Base-by-base conservation (phyloP, 371 early-diverging fungal genomes). In the Lichtheimia ramosa region DNA sequence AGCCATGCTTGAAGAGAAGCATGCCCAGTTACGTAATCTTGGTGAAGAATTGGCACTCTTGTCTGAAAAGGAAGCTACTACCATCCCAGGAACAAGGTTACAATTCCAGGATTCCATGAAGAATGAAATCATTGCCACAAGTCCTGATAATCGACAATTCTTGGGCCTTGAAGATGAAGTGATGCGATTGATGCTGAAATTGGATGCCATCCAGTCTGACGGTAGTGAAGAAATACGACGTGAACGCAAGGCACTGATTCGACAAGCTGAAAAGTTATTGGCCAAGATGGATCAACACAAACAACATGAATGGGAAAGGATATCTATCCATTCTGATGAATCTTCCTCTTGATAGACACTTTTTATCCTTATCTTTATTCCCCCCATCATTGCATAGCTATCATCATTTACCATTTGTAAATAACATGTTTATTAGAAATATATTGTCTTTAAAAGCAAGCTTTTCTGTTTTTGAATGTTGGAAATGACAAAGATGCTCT, bases 261-360 rank as follows among this genome's bases (percentile, higher is more conserved):
- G 66, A 18, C 56, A 46, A 15, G 76, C 79, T 2, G 74, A 76
- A 49, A 27, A 40, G 0, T 51, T 79, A 48, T 27, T 79, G 27
- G 63, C 63, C 5, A 55, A 54, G 2, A 41, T 79, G 41, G 79
- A 79, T 65, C 66, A 74, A 28, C 71, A 70, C 51, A 79, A 74
- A 56, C 74, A 71, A 43, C 62, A 56, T 6, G 79, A 79, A 69
- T 79, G 79, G 79, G 71, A 74, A 62, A 61, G 68, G 54, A 42
- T 39, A 41, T 55, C 62, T 18, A 18, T 55, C 6, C 16, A 48
- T 43, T 55, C 56, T 24, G 21, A 41, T 12, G 15, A 21, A 15
- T 42, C 43, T 10, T 28, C 53, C 34, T 34, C 34, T 34, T 34
- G 34, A 6, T 34, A 34, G 34, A 34, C 27, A 34, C 10, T 8